These are phyloP conservation scores for Spirogloea muscicola DNA, from an alignment of 139 green algal genomes.

Conservation along the genomic window DNA sequence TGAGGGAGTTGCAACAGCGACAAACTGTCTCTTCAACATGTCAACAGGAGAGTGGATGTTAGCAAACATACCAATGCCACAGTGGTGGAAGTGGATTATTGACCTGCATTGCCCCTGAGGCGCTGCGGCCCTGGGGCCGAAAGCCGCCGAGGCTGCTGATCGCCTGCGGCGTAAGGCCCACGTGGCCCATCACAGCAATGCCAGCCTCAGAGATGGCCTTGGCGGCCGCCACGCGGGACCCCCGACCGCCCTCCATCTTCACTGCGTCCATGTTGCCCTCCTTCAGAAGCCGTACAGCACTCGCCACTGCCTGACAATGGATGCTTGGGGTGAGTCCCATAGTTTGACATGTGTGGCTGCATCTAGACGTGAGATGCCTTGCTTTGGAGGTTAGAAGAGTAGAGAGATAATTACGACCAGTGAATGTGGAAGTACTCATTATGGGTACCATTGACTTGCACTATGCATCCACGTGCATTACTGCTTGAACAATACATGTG, in stretches of 20 bases:
- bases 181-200: constrained; percentile 96
- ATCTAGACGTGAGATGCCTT: too few relatives aligned
- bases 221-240: constrained; percentile 63
- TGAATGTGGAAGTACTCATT: too few relatives aligned
- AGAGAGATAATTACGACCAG: too few relatives aligned
- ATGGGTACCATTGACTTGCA: too few relatives aligned
- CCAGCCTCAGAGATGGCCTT: constrained; percentile 80
- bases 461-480: too few relatives aligned
- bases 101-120: constrained; percentile 67
- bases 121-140: constrained; percentile 75
- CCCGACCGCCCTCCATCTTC: constrained; percentile 87
- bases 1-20: neutral
- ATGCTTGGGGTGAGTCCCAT: too few relatives aligned
- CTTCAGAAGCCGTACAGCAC: constrained; percentile 87
- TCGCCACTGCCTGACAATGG: constrained; percentile 63
- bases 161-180: constrained; percentile 89
- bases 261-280: constrained; percentile 94
- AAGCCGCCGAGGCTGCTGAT: constrained; percentile 86
- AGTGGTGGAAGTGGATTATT: too few relatives aligned
- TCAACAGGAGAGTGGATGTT: too few relatives aligned
- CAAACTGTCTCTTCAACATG: neutral
- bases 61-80: too few relatives aligned
- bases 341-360: too few relatives aligned
- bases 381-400: too few relatives aligned
- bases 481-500: too few relatives aligned